These are phyloP conservation scores for Raddia distichophylla DNA, from an alignment of 176 grass and related monocot genomes.

Conservation along the genomic window DNA sequence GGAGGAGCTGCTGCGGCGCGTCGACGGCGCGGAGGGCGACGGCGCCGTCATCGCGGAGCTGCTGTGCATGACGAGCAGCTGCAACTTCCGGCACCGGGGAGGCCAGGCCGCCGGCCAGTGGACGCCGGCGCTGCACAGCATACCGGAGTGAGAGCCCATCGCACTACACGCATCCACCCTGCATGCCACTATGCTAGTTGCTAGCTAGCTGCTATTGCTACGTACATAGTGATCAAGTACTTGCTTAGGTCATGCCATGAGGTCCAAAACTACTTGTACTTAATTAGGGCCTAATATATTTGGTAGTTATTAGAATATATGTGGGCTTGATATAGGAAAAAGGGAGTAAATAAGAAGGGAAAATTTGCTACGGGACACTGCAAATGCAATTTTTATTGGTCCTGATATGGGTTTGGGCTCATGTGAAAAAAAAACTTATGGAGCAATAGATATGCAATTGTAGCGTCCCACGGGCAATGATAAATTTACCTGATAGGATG, in stretches of 20 bases:
- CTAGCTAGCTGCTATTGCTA: not conserved
- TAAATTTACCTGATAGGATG: not conserved
- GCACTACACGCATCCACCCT: not conserved
- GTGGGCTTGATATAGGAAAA: slow-evolving; percentile 10
- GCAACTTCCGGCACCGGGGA: slow-evolving; percentile 33
- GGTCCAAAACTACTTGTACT: not conserved
- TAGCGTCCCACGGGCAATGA: not conserved
- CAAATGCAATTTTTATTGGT: no score
- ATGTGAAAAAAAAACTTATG: no score
- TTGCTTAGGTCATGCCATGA: not conserved
- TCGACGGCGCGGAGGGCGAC: slow-evolving; percentile 31
- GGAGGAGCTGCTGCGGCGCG: slow-evolving; percentile 52
- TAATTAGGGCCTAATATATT: not conserved
- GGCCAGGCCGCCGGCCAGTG: slow-evolving; percentile 35
- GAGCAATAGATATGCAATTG: no score
- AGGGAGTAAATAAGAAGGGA: not conserved
- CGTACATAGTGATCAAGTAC: not conserved
- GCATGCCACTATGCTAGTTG: not conserved
- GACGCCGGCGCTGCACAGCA: slow-evolving; percentile 65
- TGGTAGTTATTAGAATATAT: not conserved
- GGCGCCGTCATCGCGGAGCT: slow-evolving; percentile 54
- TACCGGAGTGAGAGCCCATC: slow-evolving; percentile 58
- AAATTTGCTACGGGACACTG: no score
- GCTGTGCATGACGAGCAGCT: slow-evolving; percentile 40
- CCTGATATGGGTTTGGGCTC: no score